Conservation (phyloP, 2,329 filamentous ascomycete genomes). For the Colletotrichum sidae region DNA sequence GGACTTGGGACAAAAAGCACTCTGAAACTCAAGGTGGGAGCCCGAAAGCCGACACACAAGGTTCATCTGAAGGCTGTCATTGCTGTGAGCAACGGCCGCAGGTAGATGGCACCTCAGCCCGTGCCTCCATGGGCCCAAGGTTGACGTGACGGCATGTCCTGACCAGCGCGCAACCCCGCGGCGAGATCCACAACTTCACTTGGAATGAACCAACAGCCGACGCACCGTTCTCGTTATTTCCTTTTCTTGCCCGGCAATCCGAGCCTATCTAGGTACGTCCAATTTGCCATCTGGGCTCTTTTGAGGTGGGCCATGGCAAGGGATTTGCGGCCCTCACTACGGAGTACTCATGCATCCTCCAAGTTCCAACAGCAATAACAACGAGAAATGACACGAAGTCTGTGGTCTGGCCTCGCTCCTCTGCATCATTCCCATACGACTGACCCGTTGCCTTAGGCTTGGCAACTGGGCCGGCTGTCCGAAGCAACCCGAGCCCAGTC, state of each 20-base stretch:
- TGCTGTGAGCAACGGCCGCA: neutral
- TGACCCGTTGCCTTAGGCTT: conserved; percentile 8
- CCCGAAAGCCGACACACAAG: no score
- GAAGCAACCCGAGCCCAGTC: neutral
- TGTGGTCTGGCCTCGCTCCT: neutral
- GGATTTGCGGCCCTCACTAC: conserved; percentile 19
- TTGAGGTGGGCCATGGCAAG: conserved; percentile 21
- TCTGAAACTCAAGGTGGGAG: no score
- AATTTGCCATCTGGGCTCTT: conserved; percentile 29
- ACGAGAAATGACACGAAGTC: conserved; percentile 27
- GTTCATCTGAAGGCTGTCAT: conserved; percentile 17
- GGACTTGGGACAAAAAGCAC: no score
- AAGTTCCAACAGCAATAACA: conserved; percentile 12
- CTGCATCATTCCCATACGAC: neutral
- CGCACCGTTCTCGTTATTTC: conserved; percentile 31
- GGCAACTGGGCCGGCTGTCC: neutral
- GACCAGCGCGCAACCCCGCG: conserved; percentile 35
- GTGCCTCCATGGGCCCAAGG: neutral
- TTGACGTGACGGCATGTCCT: conserved; percentile 15
- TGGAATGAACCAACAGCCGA: conserved; percentile 35
- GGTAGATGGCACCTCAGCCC: no score
- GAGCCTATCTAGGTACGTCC: conserved; percentile 34
- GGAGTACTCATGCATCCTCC: conserved; percentile 21
- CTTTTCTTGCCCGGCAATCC: conserved; percentile 30
- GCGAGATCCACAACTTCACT: conserved; percentile 35